A percentile compares a stretch with the other conserved stretches of the same genome.
phyloP scores from a whole-genome alignment of 2,329 filamentous ascomycete species.

The Fusarium sambucinum region DNA sequence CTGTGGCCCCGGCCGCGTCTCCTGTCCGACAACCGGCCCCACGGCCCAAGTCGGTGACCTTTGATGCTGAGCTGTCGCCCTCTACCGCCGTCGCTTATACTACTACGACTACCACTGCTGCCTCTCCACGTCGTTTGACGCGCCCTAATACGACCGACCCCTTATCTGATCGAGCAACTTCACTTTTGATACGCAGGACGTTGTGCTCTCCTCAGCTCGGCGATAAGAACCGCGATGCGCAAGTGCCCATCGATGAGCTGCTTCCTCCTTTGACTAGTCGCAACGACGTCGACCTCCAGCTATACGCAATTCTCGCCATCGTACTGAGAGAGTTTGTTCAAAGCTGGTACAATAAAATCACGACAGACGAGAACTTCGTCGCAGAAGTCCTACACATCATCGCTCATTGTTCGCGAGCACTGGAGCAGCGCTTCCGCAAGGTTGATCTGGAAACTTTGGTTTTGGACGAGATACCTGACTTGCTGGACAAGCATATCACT shows the following conservation, averaged over 20 bases:
- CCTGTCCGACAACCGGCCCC: slow-evolving; percentile 41
- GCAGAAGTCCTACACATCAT: slow-evolving; percentile 90
- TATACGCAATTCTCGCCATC: slow-evolving; percentile 92
- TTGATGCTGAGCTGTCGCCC: slow-evolving; percentile 43
- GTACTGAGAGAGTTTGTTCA: slow-evolving; percentile 91
- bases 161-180: slow-evolving; percentile 82
- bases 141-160: slow-evolving; percentile 60
- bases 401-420: slow-evolving; percentile 87
- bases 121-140: slow-evolving; percentile 49
- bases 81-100: slow-evolving; percentile 38
- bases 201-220: slow-evolving; percentile 79
- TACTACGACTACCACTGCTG: too few species aligned
- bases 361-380: slow-evolving; percentile 87
- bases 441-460: slow-evolving; percentile 86
- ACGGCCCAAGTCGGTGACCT: slow-evolving; percentile 42
- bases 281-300: slow-evolving; percentile 91
- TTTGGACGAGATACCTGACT: slow-evolving; percentile 86
- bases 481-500: slow-evolving; percentile 83
- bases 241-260: slow-evolving; percentile 78
- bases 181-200: slow-evolving; percentile 82
- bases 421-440: slow-evolving; percentile 87
- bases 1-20: slow-evolving; percentile 38
- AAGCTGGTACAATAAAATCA: slow-evolving; percentile 93
- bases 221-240: slow-evolving; percentile 64
- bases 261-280: slow-evolving; percentile 93